Evolutionary conservation across 768 basidiomycete species (phyloP), one percentile per base, ranked within the genome.

Genomic region (Lactarius akahatsu): DNA sequence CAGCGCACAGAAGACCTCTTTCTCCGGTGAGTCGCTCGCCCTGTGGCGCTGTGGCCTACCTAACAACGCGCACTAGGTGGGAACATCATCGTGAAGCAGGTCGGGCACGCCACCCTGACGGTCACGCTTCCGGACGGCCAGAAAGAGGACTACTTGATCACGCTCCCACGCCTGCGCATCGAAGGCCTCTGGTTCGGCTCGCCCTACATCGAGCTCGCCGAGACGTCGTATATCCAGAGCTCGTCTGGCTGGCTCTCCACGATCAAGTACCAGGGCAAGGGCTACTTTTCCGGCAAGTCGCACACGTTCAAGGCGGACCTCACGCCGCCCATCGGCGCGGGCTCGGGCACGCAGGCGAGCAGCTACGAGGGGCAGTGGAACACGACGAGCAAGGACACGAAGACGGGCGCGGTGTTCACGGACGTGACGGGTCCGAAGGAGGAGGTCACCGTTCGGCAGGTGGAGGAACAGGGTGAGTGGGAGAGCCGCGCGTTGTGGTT

Each of bases 1-100:
- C 76, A 94, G 86, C 72, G 96, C 94, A 9, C 96, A 98, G 79
- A 96, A 97, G 85, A 98, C 96, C 20, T 87, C 85, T 63, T 98
- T 98, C 80, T 91, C 88, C 64, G 85, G 90, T 86, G 71, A 60
- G 80, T 77, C 28, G 32, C 43, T 32, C 8, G 23, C 45, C 16
- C 30, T 32, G 36, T 23, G 52, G 36, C 43, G 47, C 11, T 34
- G 20, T 41, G 43, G n/a, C 59, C 41, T 45, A n/a, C 43, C 41
- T 10, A 26, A 59, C 23, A 40, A 34, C 11, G 36, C 30, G 8
- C 45, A 34, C 26, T 72, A 87, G 86, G 80, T 67, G 88, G 88
- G 23, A 85, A 85, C 59, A 89, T 91, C 69, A 87, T 86, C 77
- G 96, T 99, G 61, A 94, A 92, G 77, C 96, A 99, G 77, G 90